These are phyloP conservation scores for Trichoderma hamatum DNA, from an alignment of 2,329 filamentous ascomycete species.

Conservation along the genomic window DNA sequence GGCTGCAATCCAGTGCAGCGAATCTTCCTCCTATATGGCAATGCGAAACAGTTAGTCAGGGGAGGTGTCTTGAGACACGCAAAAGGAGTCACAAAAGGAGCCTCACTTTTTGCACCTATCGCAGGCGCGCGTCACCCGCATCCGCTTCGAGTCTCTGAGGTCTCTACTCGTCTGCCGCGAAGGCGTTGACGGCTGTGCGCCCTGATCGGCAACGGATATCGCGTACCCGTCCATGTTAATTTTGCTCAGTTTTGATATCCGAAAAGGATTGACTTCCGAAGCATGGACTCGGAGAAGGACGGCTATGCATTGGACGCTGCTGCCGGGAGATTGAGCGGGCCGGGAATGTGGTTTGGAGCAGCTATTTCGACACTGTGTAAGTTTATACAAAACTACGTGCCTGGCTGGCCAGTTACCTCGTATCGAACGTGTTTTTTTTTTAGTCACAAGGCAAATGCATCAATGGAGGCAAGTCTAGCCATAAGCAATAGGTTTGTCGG, in stretches of 20 bases:
- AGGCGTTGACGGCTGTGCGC: slow-evolving; percentile 21
- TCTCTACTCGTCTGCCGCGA: slow-evolving; percentile 15
- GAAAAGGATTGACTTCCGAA: slow-evolving; percentile 17
- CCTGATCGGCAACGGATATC: slow-evolving; percentile 20
- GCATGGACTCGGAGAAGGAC: slow-evolving; percentile 20
- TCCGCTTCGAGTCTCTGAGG: slow-evolving; percentile 20
- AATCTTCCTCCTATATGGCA: slow-evolving; percentile 14
- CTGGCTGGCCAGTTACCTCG: background rate
- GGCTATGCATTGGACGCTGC: slow-evolving; percentile 20
- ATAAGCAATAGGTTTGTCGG: background rate
- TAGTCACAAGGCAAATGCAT: background rate
- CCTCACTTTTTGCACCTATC: slow-evolving; percentile 24
- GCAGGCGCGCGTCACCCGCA: slow-evolving; percentile 24
- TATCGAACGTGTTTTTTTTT: background rate
- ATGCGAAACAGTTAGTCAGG: background rate
- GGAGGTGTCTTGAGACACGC: background rate
- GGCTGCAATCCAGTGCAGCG: slow-evolving; percentile 19
- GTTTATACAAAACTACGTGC: background rate
- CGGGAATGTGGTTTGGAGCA: background rate
- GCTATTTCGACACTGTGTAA: background rate
- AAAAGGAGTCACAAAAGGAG: background rate
- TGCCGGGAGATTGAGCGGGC: slow-evolving; percentile 11
- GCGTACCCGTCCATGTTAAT: slow-evolving; percentile 14
- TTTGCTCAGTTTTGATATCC: slow-evolving; percentile 19
- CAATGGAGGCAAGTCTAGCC: background rate